phyloP scores from a whole-genome alignment of 805 yeast species.

The Priceomyces medius region DNA sequence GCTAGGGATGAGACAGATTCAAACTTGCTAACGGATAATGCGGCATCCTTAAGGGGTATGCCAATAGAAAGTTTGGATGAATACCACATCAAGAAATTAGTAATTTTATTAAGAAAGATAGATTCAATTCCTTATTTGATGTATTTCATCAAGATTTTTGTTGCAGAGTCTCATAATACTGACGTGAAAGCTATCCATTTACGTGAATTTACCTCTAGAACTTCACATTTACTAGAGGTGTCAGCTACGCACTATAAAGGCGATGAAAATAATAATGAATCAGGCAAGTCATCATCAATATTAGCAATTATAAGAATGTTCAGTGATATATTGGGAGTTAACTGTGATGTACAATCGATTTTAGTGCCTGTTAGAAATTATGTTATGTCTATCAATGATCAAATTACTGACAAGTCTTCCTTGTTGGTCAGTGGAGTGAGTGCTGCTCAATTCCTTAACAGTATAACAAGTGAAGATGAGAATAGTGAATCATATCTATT shows the following conservation, averaged over 20 bases:
- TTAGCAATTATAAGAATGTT: conserved; percentile 35
- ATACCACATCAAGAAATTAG: conserved; percentile 23
- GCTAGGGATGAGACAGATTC: conserved; percentile 7
- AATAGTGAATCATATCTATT: conserved; percentile 21
- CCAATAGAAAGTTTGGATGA: conserved; percentile 16
- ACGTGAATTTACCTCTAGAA: conserved; percentile 62
- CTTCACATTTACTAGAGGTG: conserved; percentile 68
- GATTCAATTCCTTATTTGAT: conserved; percentile 34
- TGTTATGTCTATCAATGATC: conserved; percentile 31
- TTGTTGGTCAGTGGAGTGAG: conserved; percentile 27
- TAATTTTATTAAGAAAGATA: conserved; percentile 27
- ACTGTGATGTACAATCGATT: conserved; percentile 27
- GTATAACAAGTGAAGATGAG: conserved; percentile 12
- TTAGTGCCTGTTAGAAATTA: conserved; percentile 31
- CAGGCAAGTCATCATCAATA: conserved; percentile 30
- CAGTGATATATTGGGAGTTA: conserved; percentile 29
- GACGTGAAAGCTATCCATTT: conserved; percentile 53
- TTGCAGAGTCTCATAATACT: conserved; percentile 16
- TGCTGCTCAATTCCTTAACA: conserved; percentile 11
- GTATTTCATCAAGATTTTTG: conserved; percentile 29
- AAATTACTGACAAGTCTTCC: conserved; percentile 23
- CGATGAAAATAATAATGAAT: conserved; percentile 21
- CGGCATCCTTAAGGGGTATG: conserved; percentile 1
- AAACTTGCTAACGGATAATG: background rate
- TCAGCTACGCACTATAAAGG: conserved; percentile 31